Percentiles rank a stretch among this genome's conserved stretches.
Conservation (phyloP, 2,329 filamentous ascomycete species). For the Diaporthe nobilis region DNA sequence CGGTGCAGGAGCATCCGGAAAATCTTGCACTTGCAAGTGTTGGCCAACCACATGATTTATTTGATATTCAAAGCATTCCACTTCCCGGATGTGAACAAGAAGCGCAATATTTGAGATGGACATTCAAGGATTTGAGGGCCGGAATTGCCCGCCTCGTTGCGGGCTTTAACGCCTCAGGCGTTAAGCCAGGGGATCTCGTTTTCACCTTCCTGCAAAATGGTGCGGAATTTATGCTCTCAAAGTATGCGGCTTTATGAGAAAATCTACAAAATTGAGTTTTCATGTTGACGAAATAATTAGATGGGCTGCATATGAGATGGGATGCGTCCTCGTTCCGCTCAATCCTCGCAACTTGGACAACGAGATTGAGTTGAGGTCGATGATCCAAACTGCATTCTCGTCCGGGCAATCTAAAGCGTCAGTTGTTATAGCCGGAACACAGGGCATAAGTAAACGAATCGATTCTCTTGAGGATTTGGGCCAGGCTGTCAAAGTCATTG, state of each 20-base stretch:
- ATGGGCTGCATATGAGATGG: slow-evolving; percentile 5
- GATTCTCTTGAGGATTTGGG: not conserved
- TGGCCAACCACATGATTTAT: slow-evolving; percentile 1
- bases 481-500: not conserved
- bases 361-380: not conserved
- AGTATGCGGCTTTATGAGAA: not conserved
- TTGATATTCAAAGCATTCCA: not conserved
- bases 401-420: not conserved
- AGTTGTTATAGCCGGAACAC: not conserved
- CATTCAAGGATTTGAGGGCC: not conserved
- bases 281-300: not conserved
- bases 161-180: not conserved
- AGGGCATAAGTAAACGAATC: not conserved
- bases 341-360: slow-evolving; percentile 16
- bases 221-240: not conserved
- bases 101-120: not conserved
- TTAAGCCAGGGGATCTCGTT: not conserved
- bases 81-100: not conserved
- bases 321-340: not conserved
- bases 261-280: not conserved
- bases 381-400: slow-evolving; percentile 6
- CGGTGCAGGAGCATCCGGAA: not conserved
- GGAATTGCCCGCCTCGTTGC: not conserved
- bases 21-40: slow-evolving; percentile 8
- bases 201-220: not conserved